Conservation (phyloP, 2,329 filamentous ascomycete species). For the Clarireedia hainanense region DNA sequence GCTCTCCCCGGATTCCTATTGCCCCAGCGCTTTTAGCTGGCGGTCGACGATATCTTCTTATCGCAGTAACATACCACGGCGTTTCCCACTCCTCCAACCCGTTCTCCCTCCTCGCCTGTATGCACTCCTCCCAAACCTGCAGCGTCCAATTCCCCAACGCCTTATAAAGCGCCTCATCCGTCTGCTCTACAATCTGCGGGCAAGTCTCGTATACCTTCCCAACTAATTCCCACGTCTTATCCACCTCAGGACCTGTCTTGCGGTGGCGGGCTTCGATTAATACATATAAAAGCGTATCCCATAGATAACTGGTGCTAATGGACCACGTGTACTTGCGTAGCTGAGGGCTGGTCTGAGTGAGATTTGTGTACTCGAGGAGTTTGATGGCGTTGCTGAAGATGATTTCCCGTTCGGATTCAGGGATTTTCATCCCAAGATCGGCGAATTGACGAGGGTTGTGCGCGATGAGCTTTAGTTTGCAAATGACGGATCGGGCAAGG, state of each 20-base stretch:
- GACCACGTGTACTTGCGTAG: constrained; percentile 26
- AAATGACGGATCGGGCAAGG: constrained; percentile 13
- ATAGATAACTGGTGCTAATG: constrained; percentile 25
- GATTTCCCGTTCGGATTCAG: constrained; percentile 18
- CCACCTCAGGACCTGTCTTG: constrained; percentile 25
- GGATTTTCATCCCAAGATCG: not conserved
- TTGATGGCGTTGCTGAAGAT: constrained; percentile 20
- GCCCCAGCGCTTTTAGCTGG: not conserved
- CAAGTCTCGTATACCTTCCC: constrained; percentile 20
- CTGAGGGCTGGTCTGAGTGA: constrained; percentile 15
- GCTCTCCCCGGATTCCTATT: not conserved
- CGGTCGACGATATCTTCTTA: not conserved
- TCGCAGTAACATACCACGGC: not conserved
- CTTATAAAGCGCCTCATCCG: constrained; percentile 20
- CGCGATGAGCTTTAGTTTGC: constrained; percentile 17
- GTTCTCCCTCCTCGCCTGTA: constrained; percentile 16
- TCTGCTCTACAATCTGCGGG: constrained; percentile 11
- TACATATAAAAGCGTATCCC: constrained; percentile 28
- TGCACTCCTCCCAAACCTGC: constrained; percentile 24
- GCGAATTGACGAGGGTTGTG: constrained; percentile 12
- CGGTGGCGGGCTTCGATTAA: constrained; percentile 26
- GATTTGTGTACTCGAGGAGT: constrained; percentile 21
- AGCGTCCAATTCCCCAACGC: constrained; percentile 26
- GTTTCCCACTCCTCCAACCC: constrained; percentile 13
- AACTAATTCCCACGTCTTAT: constrained; percentile 24